Conservation (phyloP, 2,329 filamentous ascomycete genomes). For the Trichoderma endophyticum region DNA sequence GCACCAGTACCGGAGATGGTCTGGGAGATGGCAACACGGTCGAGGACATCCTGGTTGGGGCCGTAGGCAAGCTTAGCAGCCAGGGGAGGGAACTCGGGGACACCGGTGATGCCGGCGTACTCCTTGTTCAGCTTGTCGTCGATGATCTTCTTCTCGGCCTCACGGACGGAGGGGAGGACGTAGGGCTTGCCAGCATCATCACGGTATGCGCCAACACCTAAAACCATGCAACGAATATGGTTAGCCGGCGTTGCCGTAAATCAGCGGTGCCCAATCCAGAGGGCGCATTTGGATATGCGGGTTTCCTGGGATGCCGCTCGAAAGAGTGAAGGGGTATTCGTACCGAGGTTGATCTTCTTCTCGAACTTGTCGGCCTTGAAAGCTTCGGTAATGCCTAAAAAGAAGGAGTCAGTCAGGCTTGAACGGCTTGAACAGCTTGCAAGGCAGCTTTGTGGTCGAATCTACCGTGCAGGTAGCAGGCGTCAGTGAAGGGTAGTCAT, state of each 20-base stretch:
- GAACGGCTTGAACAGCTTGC: not conserved
- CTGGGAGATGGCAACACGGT: conserved; percentile 87
- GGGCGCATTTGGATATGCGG: conserved; percentile 14
- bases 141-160: conserved; percentile 85
- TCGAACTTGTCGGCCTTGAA: conserved; percentile 95
- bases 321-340: conserved; percentile 25
- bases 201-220: conserved; percentile 94
- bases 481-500: conserved; percentile 33
- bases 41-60: conserved; percentile 69
- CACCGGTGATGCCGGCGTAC: conserved; percentile 95
- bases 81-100: conserved; percentile 89
- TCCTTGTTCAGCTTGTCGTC: conserved; percentile 84
- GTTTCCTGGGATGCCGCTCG: conserved; percentile 14
- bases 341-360: conserved; percentile 97
- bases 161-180: conserved; percentile 87
- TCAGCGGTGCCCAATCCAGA: conserved; percentile 12
- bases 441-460: not conserved
- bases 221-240: not conserved
- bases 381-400: conserved; percentile 84
- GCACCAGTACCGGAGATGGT: conserved; percentile 97
- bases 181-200: conserved; percentile 98
- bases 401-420: conserved; percentile 25
- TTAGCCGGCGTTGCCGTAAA: conserved; percentile 20
- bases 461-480: not conserved
- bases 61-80: conserved; percentile 91